Percentiles rank a stretch among this genome's conserved stretches.
Evolutionary conservation across 2,329 filamentous ascomycete species (phyloP).

Genomic region (Aspergillus pseudoviridinutans): DNA sequence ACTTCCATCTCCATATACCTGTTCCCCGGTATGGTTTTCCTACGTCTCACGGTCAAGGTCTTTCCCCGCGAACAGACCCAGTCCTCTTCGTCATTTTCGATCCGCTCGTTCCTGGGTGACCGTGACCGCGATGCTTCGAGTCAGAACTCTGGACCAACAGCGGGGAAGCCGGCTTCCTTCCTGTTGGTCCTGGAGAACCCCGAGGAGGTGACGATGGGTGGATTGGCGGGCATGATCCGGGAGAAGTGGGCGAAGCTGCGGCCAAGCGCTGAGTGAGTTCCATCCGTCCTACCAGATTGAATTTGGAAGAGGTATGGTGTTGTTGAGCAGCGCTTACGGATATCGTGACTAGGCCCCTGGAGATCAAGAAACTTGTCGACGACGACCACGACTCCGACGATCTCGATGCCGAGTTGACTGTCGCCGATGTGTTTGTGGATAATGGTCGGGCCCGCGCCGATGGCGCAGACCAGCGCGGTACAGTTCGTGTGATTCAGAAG

Average conservation of each 20-base stretch:
- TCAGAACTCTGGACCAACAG: conserved; percentile 1
- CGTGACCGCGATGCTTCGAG: conserved; percentile 12
- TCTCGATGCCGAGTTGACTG: conserved; percentile 30
- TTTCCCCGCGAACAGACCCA: conserved; percentile 24
- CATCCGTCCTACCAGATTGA: background rate
- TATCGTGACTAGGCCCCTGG: conserved; percentile 23
- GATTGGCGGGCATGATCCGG: conserved; percentile 29
- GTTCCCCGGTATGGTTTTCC: conserved; percentile 29
- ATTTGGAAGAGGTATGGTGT: background rate
- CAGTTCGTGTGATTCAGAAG: conserved; percentile 32
- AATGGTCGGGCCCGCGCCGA: conserved; percentile 31
- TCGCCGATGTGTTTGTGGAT: conserved; percentile 38
- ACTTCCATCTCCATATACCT: background rate
- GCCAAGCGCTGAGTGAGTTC: conserved; percentile 30
- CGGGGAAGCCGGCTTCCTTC: conserved; percentile 24
- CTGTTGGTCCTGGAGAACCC: conserved; percentile 29
- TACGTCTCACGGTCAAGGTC: conserved; percentile 36
- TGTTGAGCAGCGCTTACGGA: conserved; percentile 2
- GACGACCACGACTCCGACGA: conserved; percentile 29
- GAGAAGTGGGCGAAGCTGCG: conserved; percentile 32
- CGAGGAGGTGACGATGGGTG: conserved; percentile 27
- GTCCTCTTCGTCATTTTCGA: conserved; percentile 8
- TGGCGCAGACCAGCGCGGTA: conserved; percentile 32
- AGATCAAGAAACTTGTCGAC: conserved; percentile 37
- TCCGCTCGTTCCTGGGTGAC: conserved; percentile 12